Evolutionary conservation across 2,329 filamentous ascomycete species (phyloP).

Genomic region (Colletotrichum tamarilloi): DNA sequence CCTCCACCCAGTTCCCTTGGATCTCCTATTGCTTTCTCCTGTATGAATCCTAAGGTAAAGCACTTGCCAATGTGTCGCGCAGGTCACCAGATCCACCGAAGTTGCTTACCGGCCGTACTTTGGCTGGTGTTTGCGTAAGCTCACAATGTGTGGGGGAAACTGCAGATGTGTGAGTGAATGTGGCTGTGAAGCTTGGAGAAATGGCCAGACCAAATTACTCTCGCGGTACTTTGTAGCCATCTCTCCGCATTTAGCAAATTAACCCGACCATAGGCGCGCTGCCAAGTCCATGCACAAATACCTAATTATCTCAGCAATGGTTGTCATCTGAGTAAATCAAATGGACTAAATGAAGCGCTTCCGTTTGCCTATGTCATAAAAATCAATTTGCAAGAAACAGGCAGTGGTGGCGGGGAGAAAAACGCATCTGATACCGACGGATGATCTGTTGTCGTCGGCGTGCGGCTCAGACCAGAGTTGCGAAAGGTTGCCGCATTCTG

Average conservation of each 20-base stretch:
- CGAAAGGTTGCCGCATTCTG: conserved; percentile 31
- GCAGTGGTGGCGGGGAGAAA: neutral
- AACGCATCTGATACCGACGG: conserved; percentile 6
- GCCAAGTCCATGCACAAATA: neutral
- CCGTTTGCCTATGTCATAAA: neutral
- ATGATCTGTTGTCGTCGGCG: conserved; percentile 22
- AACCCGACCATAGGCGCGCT: neutral
- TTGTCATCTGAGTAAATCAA: neutral
- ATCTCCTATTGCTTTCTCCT: no score
- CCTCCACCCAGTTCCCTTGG: neutral
- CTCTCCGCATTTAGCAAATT: conserved; percentile 7
- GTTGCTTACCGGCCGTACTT: neutral
- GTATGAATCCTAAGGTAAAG: no score
- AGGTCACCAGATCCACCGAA: neutral
- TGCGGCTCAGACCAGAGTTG: conserved; percentile 33
- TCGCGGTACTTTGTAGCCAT: neutral
- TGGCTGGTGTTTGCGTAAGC: neutral
- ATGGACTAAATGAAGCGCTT: neutral
- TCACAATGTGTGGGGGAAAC: neutral
- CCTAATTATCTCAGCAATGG: neutral
- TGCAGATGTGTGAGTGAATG: neutral
- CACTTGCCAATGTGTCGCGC: no score
- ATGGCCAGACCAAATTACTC: neutral
- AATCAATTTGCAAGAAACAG: neutral
- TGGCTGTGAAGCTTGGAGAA: conserved; percentile 30